These are phyloP conservation scores for Petrea volubilis DNA, from an alignment of 257 asterid genomes.

Conservation along the genomic window DNA sequence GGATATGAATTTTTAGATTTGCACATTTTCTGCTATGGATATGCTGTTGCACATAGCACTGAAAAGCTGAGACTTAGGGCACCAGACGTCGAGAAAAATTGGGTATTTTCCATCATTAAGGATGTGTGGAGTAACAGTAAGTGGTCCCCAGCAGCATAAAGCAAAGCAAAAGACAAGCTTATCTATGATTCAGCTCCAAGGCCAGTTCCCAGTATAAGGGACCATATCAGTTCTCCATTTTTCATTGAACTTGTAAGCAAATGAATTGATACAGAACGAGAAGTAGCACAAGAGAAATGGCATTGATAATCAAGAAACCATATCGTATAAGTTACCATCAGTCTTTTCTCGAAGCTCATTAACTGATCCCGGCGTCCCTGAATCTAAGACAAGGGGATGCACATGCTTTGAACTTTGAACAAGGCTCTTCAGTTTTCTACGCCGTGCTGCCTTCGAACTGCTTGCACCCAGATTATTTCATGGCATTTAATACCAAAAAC, in stretches of 20 bases:
- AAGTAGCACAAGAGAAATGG: not conserved
- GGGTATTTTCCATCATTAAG: not conserved
- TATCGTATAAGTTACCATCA: conserved; percentile 57
- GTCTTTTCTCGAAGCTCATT: conserved; percentile 60
- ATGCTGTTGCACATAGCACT: conserved; percentile 6
- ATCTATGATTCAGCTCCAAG: conserved; percentile 15
- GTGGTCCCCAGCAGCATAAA: conserved; percentile 7
- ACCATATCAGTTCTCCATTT: conserved; percentile 4
- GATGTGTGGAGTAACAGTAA: conserved; percentile 1
- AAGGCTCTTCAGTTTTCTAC: conserved; percentile 47
- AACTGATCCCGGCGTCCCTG: conserved; percentile 55
- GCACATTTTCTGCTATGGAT: not conserved
- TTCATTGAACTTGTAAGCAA: conserved; percentile 14
- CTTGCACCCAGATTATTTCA: conserved; percentile 33
- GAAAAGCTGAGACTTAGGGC: conserved; percentile 11
- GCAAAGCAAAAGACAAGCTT: conserved; percentile 6
- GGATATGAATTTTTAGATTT: not conserved
- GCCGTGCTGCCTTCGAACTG: conserved; percentile 75
- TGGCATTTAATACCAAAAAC: conserved; percentile 26
- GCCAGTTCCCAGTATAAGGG: not conserved
- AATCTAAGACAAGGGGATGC: conserved; percentile 64
- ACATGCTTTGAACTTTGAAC: conserved; percentile 64
- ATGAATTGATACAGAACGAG: not conserved
- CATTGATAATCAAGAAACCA: not conserved
- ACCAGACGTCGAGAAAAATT: conserved; percentile 14